Percentiles rank a stretch among this genome's conserved stretches.
Evolutionary conservation across 73 alveolate genomes (phyloP).

Genomic region (Diophrys sp.): DNA sequence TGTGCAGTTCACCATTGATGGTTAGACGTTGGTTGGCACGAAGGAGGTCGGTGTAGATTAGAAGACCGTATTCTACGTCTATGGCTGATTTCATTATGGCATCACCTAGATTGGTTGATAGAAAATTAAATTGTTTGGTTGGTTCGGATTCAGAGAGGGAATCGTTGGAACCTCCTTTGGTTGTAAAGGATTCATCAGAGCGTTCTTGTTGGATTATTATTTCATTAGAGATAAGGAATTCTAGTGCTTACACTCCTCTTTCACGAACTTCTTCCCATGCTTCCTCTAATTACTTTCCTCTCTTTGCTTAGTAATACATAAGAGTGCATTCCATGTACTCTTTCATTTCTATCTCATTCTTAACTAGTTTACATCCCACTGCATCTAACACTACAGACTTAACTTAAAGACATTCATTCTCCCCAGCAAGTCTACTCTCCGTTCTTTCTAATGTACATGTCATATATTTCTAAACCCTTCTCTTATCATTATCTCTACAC

Average conservation of each 20-base stretch:
- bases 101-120: slow-evolving; percentile 47
- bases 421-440: slow-evolving; percentile 1
- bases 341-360: slow-evolving; percentile 2
- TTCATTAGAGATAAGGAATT: slow-evolving; percentile 39
- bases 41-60: slow-evolving; percentile 38
- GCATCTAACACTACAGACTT: slow-evolving; percentile 24
- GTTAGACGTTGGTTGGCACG: slow-evolving; percentile 28
- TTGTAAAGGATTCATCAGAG: not conserved
- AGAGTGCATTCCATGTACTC: slow-evolving; percentile 21
- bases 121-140: slow-evolving; percentile 1
- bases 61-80: slow-evolving; percentile 51
- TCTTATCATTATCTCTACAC: not conserved
- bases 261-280: not conserved
- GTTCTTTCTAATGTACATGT: not conserved
- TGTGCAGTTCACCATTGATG: slow-evolving; percentile 40
- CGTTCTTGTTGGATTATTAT: slow-evolving; percentile 10
- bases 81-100: slow-evolving; percentile 33
- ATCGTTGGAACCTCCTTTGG: not conserved
- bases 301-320: not conserved
- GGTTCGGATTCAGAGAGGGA: not conserved
- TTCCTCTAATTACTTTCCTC: too few relatives aligned
- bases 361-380: slow-evolving; percentile 19
- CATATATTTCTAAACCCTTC: not conserved
- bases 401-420: slow-evolving; percentile 1
- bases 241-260: slow-evolving; percentile 37